Base-by-base conservation (phyloP, 106 monocot species). In the Iris macrosiphon region DNA sequence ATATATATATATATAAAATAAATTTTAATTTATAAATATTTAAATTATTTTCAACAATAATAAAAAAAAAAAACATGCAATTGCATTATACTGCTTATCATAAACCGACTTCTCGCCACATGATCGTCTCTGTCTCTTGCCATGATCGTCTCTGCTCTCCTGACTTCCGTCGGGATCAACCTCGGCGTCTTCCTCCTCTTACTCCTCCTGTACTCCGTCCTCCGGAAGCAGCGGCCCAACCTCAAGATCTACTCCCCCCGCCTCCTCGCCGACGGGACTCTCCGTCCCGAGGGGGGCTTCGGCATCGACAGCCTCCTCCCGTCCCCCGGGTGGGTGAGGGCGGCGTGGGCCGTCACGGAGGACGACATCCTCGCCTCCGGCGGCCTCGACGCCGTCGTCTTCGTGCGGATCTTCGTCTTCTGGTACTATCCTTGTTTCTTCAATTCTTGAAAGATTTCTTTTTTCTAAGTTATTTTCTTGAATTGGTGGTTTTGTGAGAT, bases 121-220 rank as follows among this genome's bases (percentile, higher is more conserved):
- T n/a, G n/a, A n/a, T n/a, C n/a, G n/a, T n/a, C n/a, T n/a, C n/a
- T n/a, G n/a, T n/a, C n/a, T n/a, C n/a, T n/a, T n/a, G n/a, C n/a
- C n/a, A 98, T 98, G 96, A 91, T 90, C 69, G 55, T 98, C 21
- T 90, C 96, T 20, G 96, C 96, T 32, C 70, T 98, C 31, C 61
- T 83, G 22, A 98, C 96, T 0, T 76, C 96, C 2, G 96, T 98
- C 11, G 96, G 96, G 32, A 80, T 98, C 56, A 98, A 98, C 60
- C 69, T 98, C 17, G 90, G 71, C 57, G 77, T 98, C 29, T 83
- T 80, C 69, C 46, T 83, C 28, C 70, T 98, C 26, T 67, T 98
- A 39, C 72, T 87, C 42, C 64, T 52, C 3, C 63, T 83, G 22
- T 90, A 87, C 70, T 83, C 96, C 43, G 32, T 98, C 1, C 82